Percentiles rank a stretch among this genome's conserved stretches.
Conservation (phyloP, 2,329 filamentous ascomycete genomes). For the Fusarium keratoplasticum region DNA sequence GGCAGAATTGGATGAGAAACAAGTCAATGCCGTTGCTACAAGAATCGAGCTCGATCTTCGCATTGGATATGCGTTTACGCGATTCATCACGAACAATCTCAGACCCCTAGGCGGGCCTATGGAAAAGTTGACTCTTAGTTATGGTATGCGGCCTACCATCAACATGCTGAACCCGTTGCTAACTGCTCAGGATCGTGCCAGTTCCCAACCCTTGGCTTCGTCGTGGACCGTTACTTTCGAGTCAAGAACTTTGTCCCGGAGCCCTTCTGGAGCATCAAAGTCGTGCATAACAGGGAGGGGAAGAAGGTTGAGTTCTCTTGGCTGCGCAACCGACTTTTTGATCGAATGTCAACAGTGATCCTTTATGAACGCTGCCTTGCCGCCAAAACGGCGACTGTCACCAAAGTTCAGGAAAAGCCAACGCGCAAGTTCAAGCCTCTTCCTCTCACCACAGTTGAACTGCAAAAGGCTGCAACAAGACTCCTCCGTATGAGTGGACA, state of each 20-base stretch:
- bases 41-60: conserved; percentile 93
- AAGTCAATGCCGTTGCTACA: conserved; percentile 87
- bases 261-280: conserved; percentile 90
- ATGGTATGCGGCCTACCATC: conserved; percentile 65
- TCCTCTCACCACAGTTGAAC: conserved; percentile 92
- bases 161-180: background rate
- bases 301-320: conserved; percentile 88
- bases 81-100: conserved; percentile 85
- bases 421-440: conserved; percentile 95
- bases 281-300: conserved; percentile 80
- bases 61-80: conserved; percentile 92
- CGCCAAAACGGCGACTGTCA: conserved; percentile 82
- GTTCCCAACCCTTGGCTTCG: conserved; percentile 95
- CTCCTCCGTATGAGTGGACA: conserved; percentile 93
- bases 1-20: conserved; percentile 82
- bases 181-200: conserved; percentile 80
- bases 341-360: conserved; percentile 82
- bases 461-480: conserved; percentile 93
- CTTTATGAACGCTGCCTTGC: conserved; percentile 87
- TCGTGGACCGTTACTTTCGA: conserved; percentile 94
- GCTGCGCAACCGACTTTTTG: conserved; percentile 86
- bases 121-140: conserved; percentile 77
- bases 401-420: conserved; percentile 88
- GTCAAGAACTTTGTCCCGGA: conserved; percentile 96
- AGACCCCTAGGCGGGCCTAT: conserved; percentile 76